Conservation (phyloP, 768 basidiomycete species). For the Rhodosporidiobolus sp. region DNA sequence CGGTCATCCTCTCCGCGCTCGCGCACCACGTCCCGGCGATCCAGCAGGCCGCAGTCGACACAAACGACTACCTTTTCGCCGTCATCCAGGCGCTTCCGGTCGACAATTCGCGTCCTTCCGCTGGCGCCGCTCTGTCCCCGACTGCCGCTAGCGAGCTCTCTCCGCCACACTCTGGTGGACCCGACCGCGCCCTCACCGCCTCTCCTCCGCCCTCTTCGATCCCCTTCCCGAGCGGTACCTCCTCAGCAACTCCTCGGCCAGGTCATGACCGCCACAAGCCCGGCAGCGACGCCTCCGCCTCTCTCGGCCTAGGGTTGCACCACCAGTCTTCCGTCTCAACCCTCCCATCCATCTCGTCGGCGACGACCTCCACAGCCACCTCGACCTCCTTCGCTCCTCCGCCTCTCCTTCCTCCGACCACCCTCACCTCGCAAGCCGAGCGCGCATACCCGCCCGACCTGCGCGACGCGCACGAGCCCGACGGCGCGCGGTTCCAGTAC, state of each 20-base stretch:
- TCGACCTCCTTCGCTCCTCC: not conserved
- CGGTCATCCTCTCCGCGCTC: conserved; percentile 88
- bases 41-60: conserved; percentile 75
- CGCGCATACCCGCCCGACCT: conserved; percentile 16
- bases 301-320: conserved; percentile 5
- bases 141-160: not conserved
- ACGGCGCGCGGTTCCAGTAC: conserved; percentile 76
- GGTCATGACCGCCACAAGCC: conserved; percentile 34
- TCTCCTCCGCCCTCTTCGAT: conserved; percentile 18
- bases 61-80: conserved; percentile 76
- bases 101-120: conserved; percentile 47
- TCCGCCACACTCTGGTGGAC: not conserved
- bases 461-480: conserved; percentile 50
- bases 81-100: conserved; percentile 81
- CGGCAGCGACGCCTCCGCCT: conserved; percentile 27
- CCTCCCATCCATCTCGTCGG: not conserved
- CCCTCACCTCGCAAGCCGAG: too few relatives aligned
- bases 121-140: conserved; percentile 43
- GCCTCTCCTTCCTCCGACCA: not conserved
- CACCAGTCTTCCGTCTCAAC: not conserved
- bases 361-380: not conserved
- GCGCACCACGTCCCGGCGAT: conserved; percentile 88
- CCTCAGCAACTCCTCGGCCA: conserved; percentile 9
- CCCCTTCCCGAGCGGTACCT: conserved; percentile 19
- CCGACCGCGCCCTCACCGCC: conserved; percentile 17